Conservation (phyloP, 257 asterid genomes). For the Ilex asprella region DNA sequence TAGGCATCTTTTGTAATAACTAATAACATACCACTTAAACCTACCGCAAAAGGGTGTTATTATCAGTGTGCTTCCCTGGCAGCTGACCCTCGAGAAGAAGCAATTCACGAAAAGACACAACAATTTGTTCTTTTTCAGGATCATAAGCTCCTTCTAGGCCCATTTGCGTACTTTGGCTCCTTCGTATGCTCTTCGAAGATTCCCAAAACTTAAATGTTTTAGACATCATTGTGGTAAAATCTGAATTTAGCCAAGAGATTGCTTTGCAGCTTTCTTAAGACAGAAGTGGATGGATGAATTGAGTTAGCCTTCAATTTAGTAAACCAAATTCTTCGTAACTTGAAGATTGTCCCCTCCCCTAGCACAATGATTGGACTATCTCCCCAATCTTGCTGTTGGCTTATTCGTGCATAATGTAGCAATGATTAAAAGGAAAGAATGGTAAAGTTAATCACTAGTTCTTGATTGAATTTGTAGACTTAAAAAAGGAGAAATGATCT, state of each 20-base stretch:
- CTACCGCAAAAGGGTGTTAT: slow-evolving; percentile 66
- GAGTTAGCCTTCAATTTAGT: slow-evolving; percentile 18
- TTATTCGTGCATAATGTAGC: slow-evolving; percentile 44
- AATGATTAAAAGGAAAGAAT: too few species aligned
- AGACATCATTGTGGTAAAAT: slow-evolving; percentile 30
- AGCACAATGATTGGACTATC: slow-evolving; percentile 23
- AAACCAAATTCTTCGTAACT: slow-evolving; percentile 11
- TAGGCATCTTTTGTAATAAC: too few species aligned
- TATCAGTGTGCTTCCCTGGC: slow-evolving; percentile 37
- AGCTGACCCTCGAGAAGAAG: slow-evolving; percentile 40
- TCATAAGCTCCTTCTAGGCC: slow-evolving; percentile 44
- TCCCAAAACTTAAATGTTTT: slow-evolving; percentile 19
- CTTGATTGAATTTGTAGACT: background rate
- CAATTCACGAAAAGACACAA: slow-evolving; percentile 49
- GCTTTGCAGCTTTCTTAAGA: slow-evolving; percentile 17
- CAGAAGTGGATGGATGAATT: slow-evolving; percentile 44
- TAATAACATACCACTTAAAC: background rate
- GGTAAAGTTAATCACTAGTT: background rate
- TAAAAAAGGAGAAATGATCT: background rate
- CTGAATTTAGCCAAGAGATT: slow-evolving; percentile 1
- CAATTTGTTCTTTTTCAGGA: slow-evolving; percentile 43
- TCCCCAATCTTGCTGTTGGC: slow-evolving; percentile 40
- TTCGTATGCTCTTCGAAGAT: slow-evolving; percentile 18
- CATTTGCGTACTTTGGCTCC: slow-evolving; percentile 26
- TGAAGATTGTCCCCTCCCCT: slow-evolving; percentile 16